Base-by-base conservation (phyloP, 129 eudicot species). In the Artemisia argyi region DNA sequence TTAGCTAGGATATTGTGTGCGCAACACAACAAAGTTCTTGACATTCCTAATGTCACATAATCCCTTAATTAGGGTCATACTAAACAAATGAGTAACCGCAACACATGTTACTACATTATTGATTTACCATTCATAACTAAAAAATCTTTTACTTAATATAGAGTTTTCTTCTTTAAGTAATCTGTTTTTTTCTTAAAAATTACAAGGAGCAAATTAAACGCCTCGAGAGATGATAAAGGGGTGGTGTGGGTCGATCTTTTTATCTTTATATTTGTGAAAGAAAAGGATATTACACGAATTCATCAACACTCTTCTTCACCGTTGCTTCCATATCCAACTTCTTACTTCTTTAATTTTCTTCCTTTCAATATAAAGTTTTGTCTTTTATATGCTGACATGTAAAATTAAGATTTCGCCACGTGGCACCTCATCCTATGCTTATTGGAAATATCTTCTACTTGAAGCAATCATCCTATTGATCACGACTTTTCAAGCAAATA, bases 311-410 rank as follows among this genome's bases (percentile, higher is more conserved):
- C 77, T 67, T 65, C 84, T 80, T 68, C 71, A 75, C 86, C 86
- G n/a, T 85, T 80, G 83, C 88, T 77, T 80, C 79, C 73, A 81
- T 65, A 77, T 84, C 88, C 85, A 73, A 58, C 77, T 56, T 79
- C 77, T 56, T 79, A 5, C 63, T 48, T 66, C 66, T 68, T n/a
- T 49, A 44, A 16, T 51, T 35, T 39, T 46, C 14, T 22, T 30
- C 58, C 49, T 42, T 35, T 74, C 3, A 55, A 54, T 54, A 4
- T 53, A 66, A 66, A 24, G 19, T 54, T 54, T 65, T 44, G 74
- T 70, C 69, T 70, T 69, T 26, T 54, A 3, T 17, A 30, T 20
- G 57, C 73, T 64, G 66, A 72, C 58, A 16, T 56, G 62, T 72
- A 62, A 1, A 42, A 26, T 19, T 19, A 8, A 2, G 10, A 16